Evolutionary conservation across 176 grass and related monocot species (phyloP).

Genomic region (Lolium perenne): DNA sequence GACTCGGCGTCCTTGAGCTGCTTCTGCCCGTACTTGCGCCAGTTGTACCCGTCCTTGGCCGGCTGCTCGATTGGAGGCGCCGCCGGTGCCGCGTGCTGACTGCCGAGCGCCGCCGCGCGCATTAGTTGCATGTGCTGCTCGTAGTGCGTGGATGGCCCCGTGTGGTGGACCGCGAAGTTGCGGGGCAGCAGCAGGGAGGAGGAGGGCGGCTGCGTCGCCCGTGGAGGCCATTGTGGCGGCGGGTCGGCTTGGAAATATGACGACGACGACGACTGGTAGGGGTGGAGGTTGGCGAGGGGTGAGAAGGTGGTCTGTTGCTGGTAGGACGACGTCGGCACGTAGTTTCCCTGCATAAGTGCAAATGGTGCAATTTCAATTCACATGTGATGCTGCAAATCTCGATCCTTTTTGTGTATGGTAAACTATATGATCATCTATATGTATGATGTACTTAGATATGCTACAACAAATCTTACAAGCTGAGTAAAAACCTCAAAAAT

Average conservation of each 20-base stretch:
- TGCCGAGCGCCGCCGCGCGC: conserved; percentile 20
- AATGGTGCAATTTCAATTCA: neutral
- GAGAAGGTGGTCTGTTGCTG: conserved; percentile 33
- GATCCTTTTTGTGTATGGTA: neutral
- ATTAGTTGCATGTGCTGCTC: conserved; percentile 45
- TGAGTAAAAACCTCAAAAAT: neutral
- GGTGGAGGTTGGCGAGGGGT: conserved; percentile 28
- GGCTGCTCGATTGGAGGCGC: conserved; percentile 61
- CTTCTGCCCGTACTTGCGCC: conserved; percentile 92
- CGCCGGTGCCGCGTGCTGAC: conserved; percentile 19
- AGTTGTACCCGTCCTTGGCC: conserved; percentile 81
- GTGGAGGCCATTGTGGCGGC: conserved; percentile 37
- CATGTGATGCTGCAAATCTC: neutral
- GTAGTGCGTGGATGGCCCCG: conserved; percentile 6
- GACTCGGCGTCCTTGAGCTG: conserved; percentile 84
- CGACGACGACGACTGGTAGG: conserved; percentile 24
- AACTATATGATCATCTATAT: neutral
- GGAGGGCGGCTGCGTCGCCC: neutral
- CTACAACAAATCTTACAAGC: neutral
- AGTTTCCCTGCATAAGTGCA: conserved; percentile 40
- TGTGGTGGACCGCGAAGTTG: conserved; percentile 30
- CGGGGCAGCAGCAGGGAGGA: conserved; percentile 13
- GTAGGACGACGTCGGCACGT: conserved; percentile 25
- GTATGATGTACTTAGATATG: neutral
- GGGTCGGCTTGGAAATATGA: conserved; percentile 32